Base-by-base conservation (phyloP, 139 green algal genomes). In the Pleodorina starrii region DNA sequence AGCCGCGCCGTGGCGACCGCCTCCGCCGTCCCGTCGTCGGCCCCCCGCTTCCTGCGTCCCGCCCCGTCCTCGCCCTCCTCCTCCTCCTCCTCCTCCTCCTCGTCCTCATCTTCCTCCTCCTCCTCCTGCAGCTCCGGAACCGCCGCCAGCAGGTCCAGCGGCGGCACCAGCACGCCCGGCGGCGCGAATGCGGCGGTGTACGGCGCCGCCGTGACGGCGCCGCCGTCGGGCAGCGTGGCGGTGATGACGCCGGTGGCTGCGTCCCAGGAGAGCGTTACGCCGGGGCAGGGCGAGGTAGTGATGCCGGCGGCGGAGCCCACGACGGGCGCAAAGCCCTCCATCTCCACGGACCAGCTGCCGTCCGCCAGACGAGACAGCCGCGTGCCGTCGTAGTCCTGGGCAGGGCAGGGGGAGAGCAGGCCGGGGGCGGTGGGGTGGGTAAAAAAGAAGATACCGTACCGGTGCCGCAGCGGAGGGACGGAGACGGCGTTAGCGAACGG, bases 351-450 rank as follows among this genome's bases (percentile, higher is more conserved):
- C 90, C 90, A 94, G 17, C 46, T 32, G n/a, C 92, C 92, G 48
- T 90, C 81, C 23, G 92, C 50, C 9, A 60, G 63, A 21, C 32
- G 66, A 3, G 43, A 87, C 35, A 93, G 38, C 38, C 92, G 90
- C 2, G 88, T 92, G 57, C 92, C 92, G 44, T 94, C 92, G 54
- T 54, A 63, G 54, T 94, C 89, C 90, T 94, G 89, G 19, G 38
- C 1, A n/a, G n/a, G n/a, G n/a, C n/a, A n/a, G n/a, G n/a, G n/a
- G n/a, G n/a, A n/a, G n/a, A n/a, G n/a, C n/a, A n/a, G n/a, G n/a
- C n/a, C n/a, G n/a, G n/a, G n/a, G n/a, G n/a, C n/a, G n/a, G n/a
- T n/a, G n/a, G n/a, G n/a, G n/a, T n/a, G n/a, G n/a, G n/a, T n/a
- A n/a, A n/a, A n/a, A n/a, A n/a, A n/a, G n/a, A n/a, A n/a, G n/a